A percentile compares a stretch with the other conserved stretches of the same genome.
Conservation (phyloP, 768 basidiomycete genomes). For the Nevesoporus exiguus region DNA sequence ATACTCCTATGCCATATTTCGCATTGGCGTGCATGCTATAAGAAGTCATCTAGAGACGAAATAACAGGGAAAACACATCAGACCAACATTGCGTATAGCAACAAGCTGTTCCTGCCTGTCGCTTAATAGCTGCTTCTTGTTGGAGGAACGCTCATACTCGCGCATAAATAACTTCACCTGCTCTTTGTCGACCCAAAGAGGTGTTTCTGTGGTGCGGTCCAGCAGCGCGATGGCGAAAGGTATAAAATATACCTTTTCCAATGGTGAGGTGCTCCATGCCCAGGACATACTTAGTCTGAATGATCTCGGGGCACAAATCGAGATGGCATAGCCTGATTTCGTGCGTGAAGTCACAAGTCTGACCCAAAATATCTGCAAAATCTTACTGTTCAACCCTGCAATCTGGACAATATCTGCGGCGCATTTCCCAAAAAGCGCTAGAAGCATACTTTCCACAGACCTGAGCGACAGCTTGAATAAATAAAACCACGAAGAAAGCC, state of each 20-base stretch:
- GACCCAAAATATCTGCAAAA: background rate
- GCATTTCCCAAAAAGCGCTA: slow-evolving; percentile 9
- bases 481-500: background rate
- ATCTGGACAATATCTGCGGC: slow-evolving; percentile 9
- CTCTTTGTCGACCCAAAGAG: slow-evolving; percentile 3
- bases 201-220: background rate
- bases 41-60: background rate
- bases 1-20: background rate
- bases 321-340: background rate
- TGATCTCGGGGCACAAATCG: background rate
- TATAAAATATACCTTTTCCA: background rate
- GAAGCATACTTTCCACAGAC: slow-evolving; percentile 3
- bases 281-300: background rate
- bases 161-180: slow-evolving; percentile 11
- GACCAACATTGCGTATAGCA: background rate
- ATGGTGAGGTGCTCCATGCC: background rate
- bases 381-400: slow-evolving; percentile 4
- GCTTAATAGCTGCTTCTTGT: slow-evolving; percentile 2
- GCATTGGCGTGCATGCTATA: slow-evolving; percentile 7
- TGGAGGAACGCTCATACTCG: background rate
- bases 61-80: background rate
- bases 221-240: background rate
- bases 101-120: background rate
- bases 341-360: background rate
- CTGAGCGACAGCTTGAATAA: background rate